Base-by-base conservation (phyloP, 169 alveolate species). In the Theileria equi region DNA sequence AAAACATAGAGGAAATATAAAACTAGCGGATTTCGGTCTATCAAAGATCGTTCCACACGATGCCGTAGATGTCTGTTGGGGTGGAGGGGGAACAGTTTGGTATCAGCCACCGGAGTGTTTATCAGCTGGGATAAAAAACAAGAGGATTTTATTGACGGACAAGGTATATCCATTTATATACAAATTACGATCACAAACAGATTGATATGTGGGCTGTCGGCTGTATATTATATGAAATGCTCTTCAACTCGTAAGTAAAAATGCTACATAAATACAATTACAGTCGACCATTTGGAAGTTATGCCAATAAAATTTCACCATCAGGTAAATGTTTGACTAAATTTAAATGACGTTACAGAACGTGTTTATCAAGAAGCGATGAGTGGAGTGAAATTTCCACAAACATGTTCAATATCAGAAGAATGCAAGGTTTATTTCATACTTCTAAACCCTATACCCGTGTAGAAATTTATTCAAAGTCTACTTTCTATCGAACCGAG, bases 201-300 rank as follows among this genome's bases (percentile, higher is more conserved):
- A 92, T 92, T 45, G 96, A 92, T 54, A 91, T 92, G 40, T 92
- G 96, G 96, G 95, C 96, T 23, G 88, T 92, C 17, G 96, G 96
- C 7, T 92, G 96, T 65, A 92, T 92, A 34, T 89, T 92, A 26
- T 92, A 84, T 61, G 96, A 92, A 72, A 89, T 92, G 93, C 86
- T 92, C 35, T 92, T 87, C 78, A 71, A 84, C 80, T 74, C 62
- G 70, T 60, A 5, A 40, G 62, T 16, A 16, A 41, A 68, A 57
- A 64, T 78, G 47, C 78, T 84, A 41, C 64, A 70, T 78, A 82
- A 57, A 61, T 71, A 77, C 48, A 81, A 61, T 50, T 84, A 79
- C 23, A 58, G 71, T 58, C 81, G 86, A 19, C 86, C 86, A 23
- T 77, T 77, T 43, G 86, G 86, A 13, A 52, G 40, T 47, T 41